Evolutionary conservation across 495 filamentous ascomycete species (phyloP).

Genomic region (Oleoguttula mirabilis): DNA sequence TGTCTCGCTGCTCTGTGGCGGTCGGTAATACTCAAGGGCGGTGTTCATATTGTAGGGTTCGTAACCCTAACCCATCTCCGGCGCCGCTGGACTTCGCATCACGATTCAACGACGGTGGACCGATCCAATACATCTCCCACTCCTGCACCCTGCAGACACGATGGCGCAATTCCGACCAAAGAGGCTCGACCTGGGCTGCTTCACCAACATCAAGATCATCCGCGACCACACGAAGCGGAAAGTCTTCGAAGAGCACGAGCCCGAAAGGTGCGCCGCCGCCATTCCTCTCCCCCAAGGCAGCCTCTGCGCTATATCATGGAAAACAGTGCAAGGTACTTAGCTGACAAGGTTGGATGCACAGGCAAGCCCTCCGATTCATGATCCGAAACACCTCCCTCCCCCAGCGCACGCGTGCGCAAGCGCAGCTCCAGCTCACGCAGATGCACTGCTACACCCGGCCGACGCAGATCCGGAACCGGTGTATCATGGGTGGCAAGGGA

Average conservation of each 20-base stretch:
- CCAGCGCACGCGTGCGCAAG: constrained; percentile 66
- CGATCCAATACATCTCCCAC: too few relatives aligned
- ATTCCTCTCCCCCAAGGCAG: too few relatives aligned
- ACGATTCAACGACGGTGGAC: too few relatives aligned
- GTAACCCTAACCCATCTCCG: too few relatives aligned
- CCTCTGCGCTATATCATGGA: too few relatives aligned
- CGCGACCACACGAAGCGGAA: constrained; percentile 93
- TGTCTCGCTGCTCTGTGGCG: too few relatives aligned
- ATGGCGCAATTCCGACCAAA: constrained; percentile 81
- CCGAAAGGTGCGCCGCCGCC: constrained; percentile 64
- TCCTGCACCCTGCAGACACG: background rate
- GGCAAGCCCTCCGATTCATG: constrained; percentile 92
- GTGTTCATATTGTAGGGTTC: too few relatives aligned
- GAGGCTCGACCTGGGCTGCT: constrained; percentile 75
- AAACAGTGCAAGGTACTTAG: too few relatives aligned
- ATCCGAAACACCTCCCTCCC: constrained; percentile 85
- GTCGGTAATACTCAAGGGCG: too few relatives aligned
- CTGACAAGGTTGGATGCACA: too few relatives aligned
- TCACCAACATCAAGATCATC: constrained; percentile 68
- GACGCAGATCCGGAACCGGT: constrained; percentile 88
- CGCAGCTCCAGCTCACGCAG: constrained; percentile 79
- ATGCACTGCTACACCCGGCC: constrained; percentile 91
- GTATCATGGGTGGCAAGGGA: constrained; percentile 75
- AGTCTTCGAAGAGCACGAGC: constrained; percentile 72
- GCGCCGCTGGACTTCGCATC: too few relatives aligned